Percentiles rank a stretch among this genome's conserved stretches.
Conservation (phyloP, 306 rosid species). For the Pyrus pyrifolia region DNA sequence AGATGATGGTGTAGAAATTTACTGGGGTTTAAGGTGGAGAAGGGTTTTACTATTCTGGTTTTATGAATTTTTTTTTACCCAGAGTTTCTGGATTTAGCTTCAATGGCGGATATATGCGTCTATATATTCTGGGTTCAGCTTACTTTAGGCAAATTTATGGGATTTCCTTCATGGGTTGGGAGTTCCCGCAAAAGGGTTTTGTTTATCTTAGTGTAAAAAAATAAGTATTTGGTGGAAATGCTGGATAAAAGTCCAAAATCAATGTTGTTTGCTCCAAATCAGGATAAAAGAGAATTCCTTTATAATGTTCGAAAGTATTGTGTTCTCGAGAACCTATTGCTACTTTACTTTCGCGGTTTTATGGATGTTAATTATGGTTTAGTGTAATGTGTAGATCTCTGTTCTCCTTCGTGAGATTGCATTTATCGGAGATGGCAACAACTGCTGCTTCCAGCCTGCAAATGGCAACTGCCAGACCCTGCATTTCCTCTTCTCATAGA, state of each 20-base stretch:
- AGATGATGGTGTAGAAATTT: background rate
- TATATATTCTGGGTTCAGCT: background rate
- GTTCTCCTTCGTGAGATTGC: constrained; percentile 19
- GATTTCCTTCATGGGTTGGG: background rate
- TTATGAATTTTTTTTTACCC: background rate
- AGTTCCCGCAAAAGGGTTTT: background rate
- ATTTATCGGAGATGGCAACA: constrained; percentile 51
- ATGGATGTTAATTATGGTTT: constrained; percentile 14
- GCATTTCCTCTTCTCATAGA: constrained; percentile 40
- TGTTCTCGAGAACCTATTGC: background rate
- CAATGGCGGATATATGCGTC: background rate
- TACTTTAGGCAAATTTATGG: background rate
- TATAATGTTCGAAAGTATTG: background rate
- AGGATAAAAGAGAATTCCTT: background rate
- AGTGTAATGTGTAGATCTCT: constrained; percentile 25
- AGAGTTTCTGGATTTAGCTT: background rate
- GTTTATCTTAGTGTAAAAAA: background rate
- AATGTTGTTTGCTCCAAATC: background rate
- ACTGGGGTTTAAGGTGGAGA: background rate
- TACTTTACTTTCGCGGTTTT: background rate
- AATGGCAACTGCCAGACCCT: constrained; percentile 48
- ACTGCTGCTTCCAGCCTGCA: constrained; percentile 62
- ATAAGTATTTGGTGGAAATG: background rate
- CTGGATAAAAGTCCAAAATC: background rate
- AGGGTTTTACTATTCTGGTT: background rate